These are phyloP conservation scores for Debaryomyces hansenii DNA, from an alignment of 805 yeast genomes.

Conservation along the genomic window DNA sequence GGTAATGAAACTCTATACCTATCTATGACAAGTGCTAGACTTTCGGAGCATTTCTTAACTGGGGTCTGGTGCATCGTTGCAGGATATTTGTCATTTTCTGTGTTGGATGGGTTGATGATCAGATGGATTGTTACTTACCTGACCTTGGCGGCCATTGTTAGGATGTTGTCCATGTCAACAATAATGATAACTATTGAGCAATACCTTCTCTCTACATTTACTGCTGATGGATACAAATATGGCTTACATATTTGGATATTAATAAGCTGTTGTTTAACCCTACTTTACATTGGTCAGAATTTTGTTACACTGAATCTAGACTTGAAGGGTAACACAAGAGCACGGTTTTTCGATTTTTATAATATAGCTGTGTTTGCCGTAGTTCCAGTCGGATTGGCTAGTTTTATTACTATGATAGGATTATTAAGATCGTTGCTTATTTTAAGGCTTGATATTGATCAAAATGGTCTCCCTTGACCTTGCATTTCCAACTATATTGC, in stretches of 20 bases:
- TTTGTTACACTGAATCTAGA: constrained; percentile 80
- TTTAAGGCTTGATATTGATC: constrained; percentile 62
- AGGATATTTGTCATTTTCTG: constrained; percentile 78
- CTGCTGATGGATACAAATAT: constrained; percentile 67
- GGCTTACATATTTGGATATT: constrained; percentile 89
- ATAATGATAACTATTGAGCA: constrained; percentile 70
- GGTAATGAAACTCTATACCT: background rate
- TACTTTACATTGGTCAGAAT: constrained; percentile 79
- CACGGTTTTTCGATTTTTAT: constrained; percentile 80
- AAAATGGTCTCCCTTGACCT: background rate
- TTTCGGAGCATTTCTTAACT: constrained; percentile 77
- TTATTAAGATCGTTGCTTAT: constrained; percentile 73
- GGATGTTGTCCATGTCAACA: constrained; percentile 82
- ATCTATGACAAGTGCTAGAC: constrained; percentile 57
- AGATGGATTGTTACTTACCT: constrained; percentile 93
- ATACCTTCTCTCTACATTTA: constrained; percentile 60
- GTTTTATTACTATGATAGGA: constrained; percentile 89
- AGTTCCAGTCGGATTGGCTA: constrained; percentile 95
- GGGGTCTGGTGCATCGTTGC: constrained; percentile 94
- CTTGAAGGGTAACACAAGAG: constrained; percentile 42
- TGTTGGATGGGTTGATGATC: constrained; percentile 84
- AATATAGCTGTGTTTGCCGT: constrained; percentile 94
- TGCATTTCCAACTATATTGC: no score
- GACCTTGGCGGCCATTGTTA: constrained; percentile 80
- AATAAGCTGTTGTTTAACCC: constrained; percentile 81